Base-by-base conservation (phyloP, 2,329 filamentous ascomycete species). In the Triangularia verruculosa region DNA sequence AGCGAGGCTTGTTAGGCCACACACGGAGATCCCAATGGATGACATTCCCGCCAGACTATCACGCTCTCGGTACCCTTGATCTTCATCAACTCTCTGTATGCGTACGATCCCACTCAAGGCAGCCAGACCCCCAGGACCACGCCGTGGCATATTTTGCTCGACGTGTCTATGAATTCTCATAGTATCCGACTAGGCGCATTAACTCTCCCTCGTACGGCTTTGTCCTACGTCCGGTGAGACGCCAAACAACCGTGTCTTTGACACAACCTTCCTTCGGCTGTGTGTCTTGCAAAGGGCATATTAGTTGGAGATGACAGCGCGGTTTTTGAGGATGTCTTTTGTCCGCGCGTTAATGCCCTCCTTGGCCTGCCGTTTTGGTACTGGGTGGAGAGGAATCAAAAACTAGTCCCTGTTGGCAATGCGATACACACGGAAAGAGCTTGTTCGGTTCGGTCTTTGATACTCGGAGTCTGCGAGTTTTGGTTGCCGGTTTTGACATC, bases 281-380 rank as follows among this genome's bases (percentile, higher is more conserved):
- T 71, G 69, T 70, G 39, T 43, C 4, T 73, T 71, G 70, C 77
- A 82, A 85, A 72, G 85, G 39, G 72, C 72, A 70, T 61, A 62
- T 53, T 63, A 65, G 62, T 67, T 62, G 69, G 80, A 84, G 85
- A 87, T 73, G 84, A 85, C 56, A 85, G 81, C 80, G 86, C 91
- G 92, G 86, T 87, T 96, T 97, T 67, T 96, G 83, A 82, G 84
- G 92, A 96, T 89, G 92, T 93, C 78, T 86, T 97, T 97, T 96
- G 91, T 90, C 85, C 91, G 91, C 84, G 88, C 82, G 80, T 73
- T 74, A 79, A 80, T 78, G 87, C 89, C 89, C 87, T 88, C 86
- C 85, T 77, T 75, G 72, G 74, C 74, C 71, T 61, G 71, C 61
- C 61, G 71, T 61, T 30, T 54, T 60, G 60, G 60, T 56, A 72